Evolutionary conservation across 768 basidiomycete genomes (phyloP).

Genomic region (Steccherinum ochraceum): DNA sequence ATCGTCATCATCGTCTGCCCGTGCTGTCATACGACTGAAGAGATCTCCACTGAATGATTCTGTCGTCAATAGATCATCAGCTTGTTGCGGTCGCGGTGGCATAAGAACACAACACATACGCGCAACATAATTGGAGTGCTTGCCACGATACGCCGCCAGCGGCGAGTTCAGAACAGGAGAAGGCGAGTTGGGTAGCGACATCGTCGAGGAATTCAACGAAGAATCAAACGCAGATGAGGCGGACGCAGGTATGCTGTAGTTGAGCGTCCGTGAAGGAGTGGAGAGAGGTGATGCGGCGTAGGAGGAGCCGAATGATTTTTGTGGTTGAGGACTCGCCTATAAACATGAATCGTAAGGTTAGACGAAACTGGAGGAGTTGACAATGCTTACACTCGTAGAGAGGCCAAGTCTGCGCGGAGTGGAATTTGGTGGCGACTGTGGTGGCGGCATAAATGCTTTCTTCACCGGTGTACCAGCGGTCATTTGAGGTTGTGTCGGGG

Average conservation of each 20-base stretch:
- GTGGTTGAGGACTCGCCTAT: conserved; percentile 20
- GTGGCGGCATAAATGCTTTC: neutral
- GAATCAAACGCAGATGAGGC: conserved; percentile 20
- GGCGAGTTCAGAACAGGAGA: conserved; percentile 15
- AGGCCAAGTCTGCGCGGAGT: neutral
- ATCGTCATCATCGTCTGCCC: conserved; percentile 12
- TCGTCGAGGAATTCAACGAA: conserved; percentile 29
- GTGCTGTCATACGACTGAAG: conserved; percentile 15
- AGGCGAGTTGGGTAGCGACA: conserved; percentile 17
- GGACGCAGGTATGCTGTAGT: conserved; percentile 27
- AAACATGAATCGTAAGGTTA: neutral
- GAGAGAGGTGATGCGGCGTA: conserved; percentile 30
- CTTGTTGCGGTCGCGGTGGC: too few species aligned
- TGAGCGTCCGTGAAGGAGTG: conserved; percentile 26
- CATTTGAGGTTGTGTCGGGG: conserved; percentile 20
- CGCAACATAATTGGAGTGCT: conserved; percentile 27
- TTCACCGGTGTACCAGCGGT: conserved; percentile 13
- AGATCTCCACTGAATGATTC: conserved; percentile 22
- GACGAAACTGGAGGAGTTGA: neutral
- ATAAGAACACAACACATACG: conserved; percentile 28
- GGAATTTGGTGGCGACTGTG: neutral
- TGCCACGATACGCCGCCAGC: conserved; percentile 33
- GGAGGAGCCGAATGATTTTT: conserved; percentile 21
- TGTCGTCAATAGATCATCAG: too few species aligned
- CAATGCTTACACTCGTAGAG: neutral